These are phyloP conservation scores for Eimeria sp. DNA, from an alignment of 169 alveolate species.

Conservation along the genomic window DNA sequence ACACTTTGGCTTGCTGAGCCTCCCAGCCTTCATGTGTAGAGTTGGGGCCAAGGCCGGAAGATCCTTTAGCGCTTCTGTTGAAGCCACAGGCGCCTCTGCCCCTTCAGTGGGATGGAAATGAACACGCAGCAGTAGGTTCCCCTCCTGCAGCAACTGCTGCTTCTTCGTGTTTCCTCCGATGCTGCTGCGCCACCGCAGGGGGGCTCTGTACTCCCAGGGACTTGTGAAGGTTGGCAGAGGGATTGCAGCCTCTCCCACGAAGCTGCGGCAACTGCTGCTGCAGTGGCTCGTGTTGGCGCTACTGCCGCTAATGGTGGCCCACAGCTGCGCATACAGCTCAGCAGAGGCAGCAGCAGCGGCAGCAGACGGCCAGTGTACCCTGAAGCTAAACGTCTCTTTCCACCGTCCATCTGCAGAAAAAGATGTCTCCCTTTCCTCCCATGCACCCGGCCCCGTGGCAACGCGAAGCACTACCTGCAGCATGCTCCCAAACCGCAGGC, in stretches of 20 bases:
- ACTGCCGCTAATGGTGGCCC: slow-evolving; percentile 38
- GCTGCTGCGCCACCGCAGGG: slow-evolving; percentile 71
- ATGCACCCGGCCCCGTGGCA: slow-evolving; percentile 64
- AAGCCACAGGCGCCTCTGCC: background rate
- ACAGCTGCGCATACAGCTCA: slow-evolving; percentile 45
- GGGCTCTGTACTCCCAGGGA: slow-evolving; percentile 63
- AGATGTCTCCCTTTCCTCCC: slow-evolving; percentile 58
- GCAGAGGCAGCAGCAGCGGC: slow-evolving; percentile 65
- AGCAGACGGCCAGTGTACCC: slow-evolving; percentile 68
- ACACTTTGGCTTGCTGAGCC: background rate
- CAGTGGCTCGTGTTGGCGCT: background rate
- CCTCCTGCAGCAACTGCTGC: slow-evolving; percentile 50
- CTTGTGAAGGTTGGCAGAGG: slow-evolving; percentile 61
- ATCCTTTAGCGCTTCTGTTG: background rate
- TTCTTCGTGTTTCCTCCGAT: slow-evolving; percentile 29
- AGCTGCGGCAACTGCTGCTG: slow-evolving; percentile 17
- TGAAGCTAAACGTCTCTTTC: slow-evolving; percentile 37
- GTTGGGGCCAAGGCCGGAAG: slow-evolving; percentile 3
- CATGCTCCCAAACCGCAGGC: slow-evolving; percentile 46
- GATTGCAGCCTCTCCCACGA: slow-evolving; percentile 57
- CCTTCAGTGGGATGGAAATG: slow-evolving; percentile 33
- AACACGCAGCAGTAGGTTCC: slow-evolving; percentile 43
- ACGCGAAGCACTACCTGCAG: slow-evolving; percentile 57
- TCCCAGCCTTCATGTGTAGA: background rate
- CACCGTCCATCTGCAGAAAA: slow-evolving; percentile 43